Conservation (phyloP, 2,329 filamentous ascomycete genomes). For the Hymenoscyphus infarciens region DNA sequence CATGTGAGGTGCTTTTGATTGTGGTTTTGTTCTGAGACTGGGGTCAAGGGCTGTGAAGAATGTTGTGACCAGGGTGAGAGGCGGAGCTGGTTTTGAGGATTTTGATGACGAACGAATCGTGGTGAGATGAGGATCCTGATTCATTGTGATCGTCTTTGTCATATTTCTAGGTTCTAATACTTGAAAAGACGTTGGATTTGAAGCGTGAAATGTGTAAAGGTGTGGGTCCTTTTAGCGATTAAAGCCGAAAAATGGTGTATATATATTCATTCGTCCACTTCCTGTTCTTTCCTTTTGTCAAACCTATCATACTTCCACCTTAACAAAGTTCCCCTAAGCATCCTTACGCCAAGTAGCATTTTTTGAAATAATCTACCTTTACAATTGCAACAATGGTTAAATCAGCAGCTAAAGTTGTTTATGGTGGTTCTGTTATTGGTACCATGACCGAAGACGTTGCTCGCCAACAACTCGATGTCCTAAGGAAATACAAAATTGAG, state of each 20-base stretch:
- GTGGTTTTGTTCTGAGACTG: background rate
- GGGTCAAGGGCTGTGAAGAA: background rate
- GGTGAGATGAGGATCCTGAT: background rate
- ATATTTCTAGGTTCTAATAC: too few relatives aligned
- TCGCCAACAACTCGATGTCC: constrained; percentile 17
- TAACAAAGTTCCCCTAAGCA: too few relatives aligned
- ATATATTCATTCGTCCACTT: too few relatives aligned
- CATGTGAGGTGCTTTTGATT: background rate
- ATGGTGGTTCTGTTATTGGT: constrained; percentile 18
- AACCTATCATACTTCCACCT: too few relatives aligned
- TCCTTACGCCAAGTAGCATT: too few relatives aligned
- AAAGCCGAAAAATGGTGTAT: too few relatives aligned
- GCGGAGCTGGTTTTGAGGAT: background rate
- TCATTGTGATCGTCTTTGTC: too few relatives aligned
- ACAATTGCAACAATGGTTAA: constrained; percentile 10
- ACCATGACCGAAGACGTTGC: background rate
- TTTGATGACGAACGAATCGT: background rate
- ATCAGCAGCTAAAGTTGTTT: constrained; percentile 17
- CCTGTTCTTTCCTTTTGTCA: too few relatives aligned
- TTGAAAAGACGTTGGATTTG: too few relatives aligned
- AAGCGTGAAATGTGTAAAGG: too few relatives aligned
- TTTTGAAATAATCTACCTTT: too few relatives aligned
- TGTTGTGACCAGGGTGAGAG: background rate
- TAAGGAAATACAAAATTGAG: constrained; percentile 26
- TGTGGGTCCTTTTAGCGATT: too few relatives aligned